A percentile compares a stretch with the other conserved stretches of the same genome.
phyloP scores from a whole-genome alignment of 139 green algal genomes.

The Picochlorum sp. region DNA sequence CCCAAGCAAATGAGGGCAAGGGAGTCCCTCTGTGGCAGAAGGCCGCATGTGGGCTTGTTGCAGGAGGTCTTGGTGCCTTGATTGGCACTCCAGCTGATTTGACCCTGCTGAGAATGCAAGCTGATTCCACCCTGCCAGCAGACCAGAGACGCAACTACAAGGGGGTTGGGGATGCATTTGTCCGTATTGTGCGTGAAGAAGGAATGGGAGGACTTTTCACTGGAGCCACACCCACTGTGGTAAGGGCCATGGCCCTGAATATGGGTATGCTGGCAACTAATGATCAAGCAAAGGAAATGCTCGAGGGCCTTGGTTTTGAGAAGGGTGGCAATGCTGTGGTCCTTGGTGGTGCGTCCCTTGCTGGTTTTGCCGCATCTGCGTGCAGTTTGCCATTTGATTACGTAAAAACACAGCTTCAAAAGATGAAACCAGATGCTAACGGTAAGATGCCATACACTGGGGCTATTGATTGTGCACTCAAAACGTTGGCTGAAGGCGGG shows the following conservation, averaged over 20 bases:
- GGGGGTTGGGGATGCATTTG: constrained; percentile 60
- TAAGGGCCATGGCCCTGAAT: constrained; percentile 96
- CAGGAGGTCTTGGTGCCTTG: constrained; percentile 85
- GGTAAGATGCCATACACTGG: constrained; percentile 83
- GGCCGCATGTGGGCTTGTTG: constrained; percentile 72
- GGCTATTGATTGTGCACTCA: constrained; percentile 77
- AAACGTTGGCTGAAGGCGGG: constrained; percentile 60
- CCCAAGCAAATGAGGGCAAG: constrained; percentile 48
- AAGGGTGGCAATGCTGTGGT: constrained; percentile 43
- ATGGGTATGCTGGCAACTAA: constrained; percentile 99
- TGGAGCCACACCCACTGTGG: constrained; percentile 85
- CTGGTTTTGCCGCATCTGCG: constrained; percentile 87
- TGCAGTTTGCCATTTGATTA: constrained; percentile 97
- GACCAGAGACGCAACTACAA: constrained; percentile 86
- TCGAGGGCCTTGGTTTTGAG: constrained; percentile 58
- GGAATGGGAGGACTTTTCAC: constrained; percentile 76
- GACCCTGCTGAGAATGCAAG: constrained; percentile 95
- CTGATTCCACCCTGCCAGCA: constrained; percentile 73
- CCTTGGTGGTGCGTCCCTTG: constrained; percentile 60
- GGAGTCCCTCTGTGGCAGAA: constrained; percentile 78
- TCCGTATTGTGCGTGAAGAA: constrained; percentile 72
- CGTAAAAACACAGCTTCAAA: constrained; percentile 92
- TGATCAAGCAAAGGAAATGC: constrained; percentile 94
- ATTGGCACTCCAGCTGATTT: constrained; percentile 94
- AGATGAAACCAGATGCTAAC: constrained; percentile 78